Evolutionary conservation across 139 green algal genomes (phyloP).

Genomic region (Pycnococcus provasolii): DNA sequence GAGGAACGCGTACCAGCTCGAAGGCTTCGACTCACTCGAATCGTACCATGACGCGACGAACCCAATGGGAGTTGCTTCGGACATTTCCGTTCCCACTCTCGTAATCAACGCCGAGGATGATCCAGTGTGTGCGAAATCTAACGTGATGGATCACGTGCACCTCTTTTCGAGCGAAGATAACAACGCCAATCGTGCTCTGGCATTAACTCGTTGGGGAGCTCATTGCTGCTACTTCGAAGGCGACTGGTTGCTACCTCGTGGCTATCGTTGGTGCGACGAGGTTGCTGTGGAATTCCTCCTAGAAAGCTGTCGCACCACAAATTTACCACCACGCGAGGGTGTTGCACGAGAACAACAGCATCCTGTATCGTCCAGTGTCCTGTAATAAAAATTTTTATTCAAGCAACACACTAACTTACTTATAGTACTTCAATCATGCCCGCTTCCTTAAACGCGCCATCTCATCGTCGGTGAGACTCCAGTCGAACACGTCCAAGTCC

Average conservation of each 20-base stretch:
- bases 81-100: neutral
- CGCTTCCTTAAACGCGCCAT: constrained; percentile 1
- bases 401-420: no score
- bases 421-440: neutral
- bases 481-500: constrained; percentile 17
- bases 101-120: constrained; percentile 5
- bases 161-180: neutral
- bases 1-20: neutral
- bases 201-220: neutral
- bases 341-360: no score
- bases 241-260: neutral
- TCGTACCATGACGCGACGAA: neutral
- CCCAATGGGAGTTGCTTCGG: neutral
- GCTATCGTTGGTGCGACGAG: no score
- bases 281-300: no score
- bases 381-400: no score
- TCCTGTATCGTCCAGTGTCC: no score
- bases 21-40: neutral
- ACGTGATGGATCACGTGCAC: neutral
- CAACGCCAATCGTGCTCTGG: neutral
- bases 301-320: no score
- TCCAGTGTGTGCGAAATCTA: neutral
- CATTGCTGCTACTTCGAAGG: constrained; percentile 8
- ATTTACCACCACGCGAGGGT: no score
- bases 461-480: neutral